Conservation (phyloP, 2,329 filamentous ascomycete species). For the Monosporascus sp. region DNA sequence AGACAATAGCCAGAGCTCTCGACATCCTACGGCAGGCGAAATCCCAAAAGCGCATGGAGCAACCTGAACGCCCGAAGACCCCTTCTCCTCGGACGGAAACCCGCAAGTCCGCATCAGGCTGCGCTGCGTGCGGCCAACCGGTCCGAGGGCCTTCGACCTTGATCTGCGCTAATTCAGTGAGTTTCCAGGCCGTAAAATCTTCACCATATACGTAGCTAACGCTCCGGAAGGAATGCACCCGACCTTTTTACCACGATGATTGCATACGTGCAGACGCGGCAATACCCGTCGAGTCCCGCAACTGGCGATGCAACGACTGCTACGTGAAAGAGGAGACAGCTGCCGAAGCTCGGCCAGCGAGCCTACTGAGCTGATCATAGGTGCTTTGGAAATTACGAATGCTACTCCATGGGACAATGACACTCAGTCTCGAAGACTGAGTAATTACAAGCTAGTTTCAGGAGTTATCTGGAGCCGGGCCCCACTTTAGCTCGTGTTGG, state of each 20-base stretch:
- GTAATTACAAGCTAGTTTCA: too few species aligned
- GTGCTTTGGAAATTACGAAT: not conserved
- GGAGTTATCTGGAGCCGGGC: too few species aligned
- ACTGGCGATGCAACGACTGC: constrained; percentile 44
- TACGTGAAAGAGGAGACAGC: constrained; percentile 5
- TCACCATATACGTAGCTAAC: constrained; percentile 1
- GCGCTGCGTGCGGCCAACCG: constrained; percentile 42
- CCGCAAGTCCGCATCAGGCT: constrained; percentile 40
- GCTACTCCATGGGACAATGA: too few species aligned
- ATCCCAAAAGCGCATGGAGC: constrained; percentile 21
- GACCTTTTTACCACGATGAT: constrained; percentile 43
- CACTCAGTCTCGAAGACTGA: too few species aligned
- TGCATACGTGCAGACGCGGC: constrained; percentile 37
- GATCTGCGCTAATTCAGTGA: constrained; percentile 47
- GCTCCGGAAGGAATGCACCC: constrained; percentile 34
- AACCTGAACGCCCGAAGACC: constrained; percentile 15
- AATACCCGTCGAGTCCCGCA: constrained; percentile 29
- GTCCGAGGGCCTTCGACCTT: constrained; percentile 44
- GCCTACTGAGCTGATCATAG: not conserved
- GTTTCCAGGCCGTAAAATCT: constrained; percentile 13
- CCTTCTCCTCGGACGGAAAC: constrained; percentile 27
- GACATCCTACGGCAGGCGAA: constrained; percentile 39
- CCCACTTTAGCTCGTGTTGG: too few species aligned
- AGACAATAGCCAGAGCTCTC: constrained; percentile 38
- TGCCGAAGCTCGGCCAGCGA: not conserved